A percentile compares a stretch with the other conserved stretches of the same genome.
These are phyloP conservation scores for Croton setiger DNA, from an alignment of 441 rosid genomes.

Conservation along the genomic window DNA sequence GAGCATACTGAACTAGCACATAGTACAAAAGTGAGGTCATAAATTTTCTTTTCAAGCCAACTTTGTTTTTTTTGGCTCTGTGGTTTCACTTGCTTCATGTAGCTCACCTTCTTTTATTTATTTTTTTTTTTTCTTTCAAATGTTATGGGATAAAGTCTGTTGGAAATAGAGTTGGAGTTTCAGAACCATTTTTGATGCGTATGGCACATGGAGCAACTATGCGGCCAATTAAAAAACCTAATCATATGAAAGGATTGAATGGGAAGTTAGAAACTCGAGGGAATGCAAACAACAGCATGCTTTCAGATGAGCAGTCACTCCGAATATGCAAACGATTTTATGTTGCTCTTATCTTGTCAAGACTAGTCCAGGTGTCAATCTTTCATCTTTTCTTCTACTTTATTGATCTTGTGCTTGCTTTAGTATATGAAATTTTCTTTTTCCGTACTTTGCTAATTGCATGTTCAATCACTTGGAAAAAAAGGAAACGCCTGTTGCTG, in stretches of 20 bases:
- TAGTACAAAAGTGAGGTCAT: neutral
- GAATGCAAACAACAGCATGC: constrained; percentile 39
- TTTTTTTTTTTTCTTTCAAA: constrained; percentile 4
- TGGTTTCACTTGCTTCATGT: neutral
- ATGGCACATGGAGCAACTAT: constrained; percentile 99
- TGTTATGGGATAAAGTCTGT: constrained; percentile 70
- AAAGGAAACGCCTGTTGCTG: constrained; percentile 89
- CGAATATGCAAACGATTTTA: constrained; percentile 94
- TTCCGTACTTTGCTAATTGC: constrained; percentile 17
- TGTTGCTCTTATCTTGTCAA: constrained; percentile 94
- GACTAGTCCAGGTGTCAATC: constrained; percentile 77
- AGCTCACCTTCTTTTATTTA: neutral
- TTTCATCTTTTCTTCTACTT: constrained; percentile 12
- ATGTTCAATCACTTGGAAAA: constrained; percentile 36
- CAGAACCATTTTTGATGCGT: constrained; percentile 97
- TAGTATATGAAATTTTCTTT: neutral
- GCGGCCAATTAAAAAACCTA: constrained; percentile 43
- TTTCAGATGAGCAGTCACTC: constrained; percentile 71
- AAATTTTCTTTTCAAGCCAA: neutral
- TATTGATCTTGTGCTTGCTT: neutral
- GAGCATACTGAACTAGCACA: neutral
- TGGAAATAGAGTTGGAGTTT: constrained; percentile 94
- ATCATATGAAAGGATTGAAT: constrained; percentile 35
- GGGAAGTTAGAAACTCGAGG: constrained; percentile 48
- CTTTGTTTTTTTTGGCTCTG: neutral